phyloP scores from a whole-genome alignment of 116 monocot species.

The Iris pallida region DNA sequence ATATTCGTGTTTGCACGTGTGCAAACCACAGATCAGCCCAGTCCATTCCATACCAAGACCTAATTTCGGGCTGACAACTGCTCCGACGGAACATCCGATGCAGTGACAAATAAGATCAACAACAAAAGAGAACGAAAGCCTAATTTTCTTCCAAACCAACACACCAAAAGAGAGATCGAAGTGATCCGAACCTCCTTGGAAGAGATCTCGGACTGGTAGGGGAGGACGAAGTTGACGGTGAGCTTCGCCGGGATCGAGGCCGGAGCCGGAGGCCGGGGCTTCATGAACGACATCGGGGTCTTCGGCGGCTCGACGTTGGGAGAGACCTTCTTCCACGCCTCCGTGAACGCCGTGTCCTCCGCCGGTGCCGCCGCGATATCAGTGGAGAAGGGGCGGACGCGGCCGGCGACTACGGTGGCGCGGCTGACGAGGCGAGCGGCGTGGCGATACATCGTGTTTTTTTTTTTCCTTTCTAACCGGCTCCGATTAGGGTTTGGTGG shows the following conservation, averaged over 20 bases:
- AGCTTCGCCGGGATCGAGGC: slow-evolving; percentile 77
- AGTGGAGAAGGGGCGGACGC: slow-evolving; percentile 17
- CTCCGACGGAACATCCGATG: too few species aligned
- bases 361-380: slow-evolving; percentile 21
- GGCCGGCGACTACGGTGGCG: neutral
- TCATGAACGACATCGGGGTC: slow-evolving; percentile 75
- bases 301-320: slow-evolving; percentile 80
- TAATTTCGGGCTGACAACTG: too few species aligned
- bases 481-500: neutral
- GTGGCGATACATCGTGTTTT: slow-evolving; percentile 34
- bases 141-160: too few species aligned
- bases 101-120: too few species aligned
- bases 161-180: too few species aligned
- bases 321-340: slow-evolving; percentile 78
- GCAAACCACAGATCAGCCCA: too few species aligned
- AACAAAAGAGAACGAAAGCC: too few species aligned
- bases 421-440: slow-evolving; percentile 28
- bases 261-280: slow-evolving; percentile 67
- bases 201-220: slow-evolving; percentile 79
- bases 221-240: slow-evolving; percentile 87
- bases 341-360: slow-evolving; percentile 41
- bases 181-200: slow-evolving; percentile 49
- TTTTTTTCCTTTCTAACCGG: neutral
- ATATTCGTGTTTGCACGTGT: too few species aligned
- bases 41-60: too few species aligned